Base-by-base conservation (phyloP, 2,329 filamentous ascomycete species). In the Fusarium luffae region DNA sequence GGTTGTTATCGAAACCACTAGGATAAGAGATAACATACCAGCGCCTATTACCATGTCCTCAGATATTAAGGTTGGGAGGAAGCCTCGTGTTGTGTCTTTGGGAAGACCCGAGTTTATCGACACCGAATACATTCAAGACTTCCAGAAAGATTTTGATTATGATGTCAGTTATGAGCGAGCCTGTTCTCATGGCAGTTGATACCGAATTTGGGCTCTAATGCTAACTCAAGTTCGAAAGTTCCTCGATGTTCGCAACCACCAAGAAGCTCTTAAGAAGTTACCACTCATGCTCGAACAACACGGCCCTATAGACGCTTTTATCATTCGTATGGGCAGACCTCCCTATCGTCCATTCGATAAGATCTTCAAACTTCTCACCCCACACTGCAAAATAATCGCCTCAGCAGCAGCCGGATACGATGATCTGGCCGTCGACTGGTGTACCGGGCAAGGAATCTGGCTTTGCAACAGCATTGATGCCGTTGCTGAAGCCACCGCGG, bases 391-490 rank as follows among this genome's bases (percentile, higher is more conserved):
- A 55, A 82, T 86, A 57, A 81, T 86, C 32, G 75, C 79, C 5
- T 86, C 84, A 0, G 82, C 81, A 2, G 81, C 80, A 30, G 84
- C 84, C 0, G 84, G 84, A 1, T 85, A 81, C 73, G 82, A 85
- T 61, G 81, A 84, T 66, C 83, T 85, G 41, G 79, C 83, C 47
- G 77, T 85, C 0, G 71, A 80, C 6, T 84, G 80, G 79, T 78
- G 84, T 72, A 81, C 82, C 0, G 42, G 59, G 14, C 68, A 81
- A 9, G 77, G 77, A 7, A 81, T 88, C 27, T 85, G 80, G 76
- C 87, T 89, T 70, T 88, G 85, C 77, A 88, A 87, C 67, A 82
- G 82, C 0, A 74, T 83, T 4, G 81, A 88, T 63, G 86, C 85
- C 0, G 85, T 85, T 1, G 82, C 85, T 0, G 83, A 88, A 59